Percentiles rank a stretch among this genome's conserved stretches.
Conservation (phyloP, 257 asterid genomes). For the Ilex aquifolium region DNA sequence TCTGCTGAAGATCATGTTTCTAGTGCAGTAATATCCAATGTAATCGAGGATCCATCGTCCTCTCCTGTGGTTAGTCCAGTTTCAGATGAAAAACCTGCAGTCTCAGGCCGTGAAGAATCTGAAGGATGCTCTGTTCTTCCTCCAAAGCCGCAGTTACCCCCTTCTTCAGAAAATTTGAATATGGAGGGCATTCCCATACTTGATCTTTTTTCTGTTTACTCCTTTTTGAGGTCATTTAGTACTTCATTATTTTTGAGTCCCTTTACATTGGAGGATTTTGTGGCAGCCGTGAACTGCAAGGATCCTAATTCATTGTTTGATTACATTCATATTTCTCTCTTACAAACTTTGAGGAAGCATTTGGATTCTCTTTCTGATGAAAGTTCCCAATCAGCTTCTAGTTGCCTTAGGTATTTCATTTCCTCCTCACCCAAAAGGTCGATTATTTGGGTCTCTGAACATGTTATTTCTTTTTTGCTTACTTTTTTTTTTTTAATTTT, state of each 20-base stretch:
- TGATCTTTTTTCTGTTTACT: slow-evolving; percentile 70
- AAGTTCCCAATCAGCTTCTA: slow-evolving; percentile 56
- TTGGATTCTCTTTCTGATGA: slow-evolving; percentile 65
- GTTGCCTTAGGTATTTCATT: slow-evolving; percentile 66
- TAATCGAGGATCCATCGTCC: slow-evolving; percentile 26
- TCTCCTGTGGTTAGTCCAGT: slow-evolving; percentile 62
- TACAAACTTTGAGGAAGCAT: slow-evolving; percentile 72
- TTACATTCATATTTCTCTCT: slow-evolving; percentile 72
- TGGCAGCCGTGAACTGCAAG: slow-evolving; percentile 53
- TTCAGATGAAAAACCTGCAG: slow-evolving; percentile 42
- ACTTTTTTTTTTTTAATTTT: slow-evolving; percentile 6
- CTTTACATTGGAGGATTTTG: slow-evolving; percentile 74
- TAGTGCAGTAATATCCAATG: slow-evolving; percentile 28
- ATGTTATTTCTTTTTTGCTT: slow-evolving; percentile 15
- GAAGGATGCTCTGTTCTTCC: slow-evolving; percentile 31
- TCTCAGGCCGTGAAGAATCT: slow-evolving; percentile 22
- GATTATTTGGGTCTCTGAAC: slow-evolving; percentile 8
- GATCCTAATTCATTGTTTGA: slow-evolving; percentile 68
- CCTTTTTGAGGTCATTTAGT: slow-evolving; percentile 95
- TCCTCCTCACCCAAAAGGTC: slow-evolving; percentile 9
- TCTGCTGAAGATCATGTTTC: slow-evolving; percentile 35
- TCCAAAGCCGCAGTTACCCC: slow-evolving; percentile 69
- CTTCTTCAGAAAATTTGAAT: slow-evolving; percentile 55
- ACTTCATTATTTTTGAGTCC: slow-evolving; percentile 80
- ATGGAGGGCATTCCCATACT: slow-evolving; percentile 53